Evolutionary conservation across 257 asterid genomes (phyloP), one percentile per base, ranked within the genome.

Genomic region (Henckelia pumila): DNA sequence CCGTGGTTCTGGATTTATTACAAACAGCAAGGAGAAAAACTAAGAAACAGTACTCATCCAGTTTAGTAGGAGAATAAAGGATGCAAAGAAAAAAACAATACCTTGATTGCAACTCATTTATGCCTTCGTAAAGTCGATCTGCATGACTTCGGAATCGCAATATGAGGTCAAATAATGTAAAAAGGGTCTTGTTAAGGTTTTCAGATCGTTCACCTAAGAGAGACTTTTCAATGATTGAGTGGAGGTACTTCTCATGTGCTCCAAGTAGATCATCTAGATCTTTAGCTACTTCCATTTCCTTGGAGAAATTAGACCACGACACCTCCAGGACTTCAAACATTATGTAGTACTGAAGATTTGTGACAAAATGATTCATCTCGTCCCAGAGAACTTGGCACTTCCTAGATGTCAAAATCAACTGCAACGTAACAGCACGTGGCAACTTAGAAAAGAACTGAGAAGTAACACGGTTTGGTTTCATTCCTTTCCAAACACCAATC

Each of bases 301-400:
- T 91, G 32, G 84, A 83, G 33, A 94, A 82, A 70, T 88, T 84
- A 74, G 96, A 83, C 99, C 99, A 91, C 0, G 99, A 94, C 29
- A 87, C 90, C 82, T 87, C 98, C 91, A 94, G 77, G 62, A 94
- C 97, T 77, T 94, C 98, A 80, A 94, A 94, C 98, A 94, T 94
- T 67, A 94, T 91, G 79, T 94, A 88, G 70, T 89, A 94, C 80
- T 94, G 99, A 86, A 94, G 84, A 81, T 94, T 94, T 32, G 99
- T 76, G 59, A 91, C 95, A 71, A 94, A 91, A 75, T 94, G 98
- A 79, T 94, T 94, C 99, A 94, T 94, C 83, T 94, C 99, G 63
- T 75, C 96, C 99, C 99, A 94, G 56, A 91, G 95, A 75, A 91
- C 99, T 75, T 94, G 99, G 76, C 98, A 94, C 79, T 85, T 91